Conservation (phyloP, 345 rosid genomes). For the Erodium maritimum region DNA sequence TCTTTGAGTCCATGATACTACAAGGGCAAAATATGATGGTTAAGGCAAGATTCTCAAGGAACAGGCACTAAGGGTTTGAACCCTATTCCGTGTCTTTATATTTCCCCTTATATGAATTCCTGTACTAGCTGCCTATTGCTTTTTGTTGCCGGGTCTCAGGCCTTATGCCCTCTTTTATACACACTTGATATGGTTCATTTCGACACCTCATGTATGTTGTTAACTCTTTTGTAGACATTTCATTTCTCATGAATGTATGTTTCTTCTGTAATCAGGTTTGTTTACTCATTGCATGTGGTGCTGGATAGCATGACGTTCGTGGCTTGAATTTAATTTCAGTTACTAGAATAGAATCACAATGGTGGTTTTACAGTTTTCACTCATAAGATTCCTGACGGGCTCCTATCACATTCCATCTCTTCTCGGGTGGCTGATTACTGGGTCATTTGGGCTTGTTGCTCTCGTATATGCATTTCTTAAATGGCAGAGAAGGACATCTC, state of each 20-base stretch:
- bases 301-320: neutral
- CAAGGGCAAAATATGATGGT: neutral
- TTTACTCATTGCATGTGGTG: neutral
- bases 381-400: constrained; percentile 23
- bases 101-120: neutral
- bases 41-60: neutral
- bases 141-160: neutral
- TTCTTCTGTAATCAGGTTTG: neutral
- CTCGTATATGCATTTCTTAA: constrained; percentile 31
- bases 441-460: constrained; percentile 29
- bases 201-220: neutral
- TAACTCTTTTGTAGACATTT: neutral
- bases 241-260: neutral
- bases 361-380: constrained; percentile 32
- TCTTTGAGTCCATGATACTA: neutral
- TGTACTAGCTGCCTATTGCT: neutral
- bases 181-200: neutral
- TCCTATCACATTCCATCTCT: constrained; percentile 23
- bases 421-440: constrained; percentile 40
- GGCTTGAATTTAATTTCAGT: neutral
- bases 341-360: constrained; percentile 17
- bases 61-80: neutral
- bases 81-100: neutral
- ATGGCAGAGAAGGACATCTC: constrained; percentile 47
- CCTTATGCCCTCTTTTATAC: neutral